Base-by-base conservation (phyloP, 1,284 basidiomycete genomes). In the Phylloporus gajari region DNA sequence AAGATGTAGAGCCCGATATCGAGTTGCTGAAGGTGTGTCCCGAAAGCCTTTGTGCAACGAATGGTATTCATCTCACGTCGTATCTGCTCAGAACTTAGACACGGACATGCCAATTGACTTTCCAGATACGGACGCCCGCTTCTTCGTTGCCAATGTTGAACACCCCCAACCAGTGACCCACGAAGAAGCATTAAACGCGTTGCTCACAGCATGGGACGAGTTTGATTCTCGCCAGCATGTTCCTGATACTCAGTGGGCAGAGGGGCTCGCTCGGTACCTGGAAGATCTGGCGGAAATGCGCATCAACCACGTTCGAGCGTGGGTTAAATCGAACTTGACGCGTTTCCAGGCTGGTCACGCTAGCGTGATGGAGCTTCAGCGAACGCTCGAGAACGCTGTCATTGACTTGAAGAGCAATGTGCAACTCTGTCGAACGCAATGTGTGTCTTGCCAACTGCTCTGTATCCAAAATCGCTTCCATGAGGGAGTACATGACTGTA, bases 381-480 rank as follows among this genome's bases (percentile, higher is more conserved):
- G 89, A 67, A 77, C 80, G 2, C 82, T 88, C 35, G 86, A 89
- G 15, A 83, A 72, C 25, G 75, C 83, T 5, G 74, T 81, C 6
- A 84, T 89, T 11, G 86, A 88, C 67, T 73, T 91, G 68, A 86
- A 83, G 68, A 76, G 85, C 7, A 85, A 82, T 66, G 80, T 89
- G 7, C 85, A 88, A 68, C 79, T 91, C 4, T 91, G 90, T 76
- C 80, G 80, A 40, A 75, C 82, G 56, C 83, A 86, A 68, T 91
- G 90, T 73, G 74, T 74, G 3, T 70, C 73, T 11, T 91, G 90
- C 72, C 83, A 87, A 64, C 80, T 91, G 7, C 72, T 81, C 21
- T 91, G 90, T 74, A 69, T 89, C 38, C 83, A 80, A 23, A 80
- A 79, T 67, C 83, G 85, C 8, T 83, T 84, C 59, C 90, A 91